Percentiles rank a stretch among this genome's conserved stretches.
These are phyloP conservation scores for Colletotrichum tamarilloi DNA, from an alignment of 2,329 filamentous ascomycete genomes.

Conservation along the genomic window DNA sequence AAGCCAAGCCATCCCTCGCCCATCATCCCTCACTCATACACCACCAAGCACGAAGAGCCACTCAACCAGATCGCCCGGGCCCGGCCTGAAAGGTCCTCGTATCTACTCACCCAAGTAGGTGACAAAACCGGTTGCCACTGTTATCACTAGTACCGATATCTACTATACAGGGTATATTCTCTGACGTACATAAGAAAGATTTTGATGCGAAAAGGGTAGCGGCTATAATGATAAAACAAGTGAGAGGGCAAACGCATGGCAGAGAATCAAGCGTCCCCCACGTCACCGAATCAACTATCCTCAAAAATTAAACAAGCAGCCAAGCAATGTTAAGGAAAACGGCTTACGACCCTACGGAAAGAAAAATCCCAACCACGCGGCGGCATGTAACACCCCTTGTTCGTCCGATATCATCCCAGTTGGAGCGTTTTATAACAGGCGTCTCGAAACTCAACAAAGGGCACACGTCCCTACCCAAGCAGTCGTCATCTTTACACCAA, in stretches of 20 bases:
- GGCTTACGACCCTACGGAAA: background rate
- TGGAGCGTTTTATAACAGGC: constrained; percentile 15
- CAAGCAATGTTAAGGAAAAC: background rate
- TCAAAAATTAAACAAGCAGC: no score
- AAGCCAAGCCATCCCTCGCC: background rate
- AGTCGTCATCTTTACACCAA: background rate
- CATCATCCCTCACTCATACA: background rate
- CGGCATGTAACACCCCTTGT: background rate
- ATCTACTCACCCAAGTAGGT: background rate
- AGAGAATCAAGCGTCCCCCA: no score
- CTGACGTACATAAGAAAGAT: no score
- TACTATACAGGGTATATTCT: no score
- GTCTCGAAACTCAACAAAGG: constrained; percentile 11
- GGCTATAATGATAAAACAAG: no score
- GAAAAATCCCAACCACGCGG: background rate
- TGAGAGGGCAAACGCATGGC: no score
- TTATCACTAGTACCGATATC: no score
- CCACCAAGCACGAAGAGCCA: background rate
- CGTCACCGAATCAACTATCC: no score
- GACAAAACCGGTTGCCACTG: no score
- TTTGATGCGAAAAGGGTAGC: no score
- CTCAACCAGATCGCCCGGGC: background rate
- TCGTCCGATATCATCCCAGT: constrained; percentile 12
- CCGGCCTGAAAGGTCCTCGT: background rate
- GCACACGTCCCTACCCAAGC: background rate